Conservation (phyloP, 768 basidiomycete genomes). For the Fistulinella prunicolor region DNA sequence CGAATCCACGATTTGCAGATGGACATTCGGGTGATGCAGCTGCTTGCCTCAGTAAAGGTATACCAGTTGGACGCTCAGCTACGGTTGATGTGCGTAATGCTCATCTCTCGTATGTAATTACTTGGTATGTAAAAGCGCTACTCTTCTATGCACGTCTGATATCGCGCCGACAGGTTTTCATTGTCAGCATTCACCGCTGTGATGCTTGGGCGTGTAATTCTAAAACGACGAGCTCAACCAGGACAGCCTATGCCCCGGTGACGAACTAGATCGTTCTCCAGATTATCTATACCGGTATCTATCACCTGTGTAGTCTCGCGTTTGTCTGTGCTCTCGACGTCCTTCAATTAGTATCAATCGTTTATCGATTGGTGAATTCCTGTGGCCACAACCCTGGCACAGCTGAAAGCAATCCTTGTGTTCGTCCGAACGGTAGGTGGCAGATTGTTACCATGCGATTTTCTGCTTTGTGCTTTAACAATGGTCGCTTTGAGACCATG, state of each 20-base stretch:
- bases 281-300: neutral
- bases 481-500: conserved; percentile 6
- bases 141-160: conserved; percentile 11
- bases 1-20: conserved; percentile 45
- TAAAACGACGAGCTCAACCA: conserved; percentile 49
- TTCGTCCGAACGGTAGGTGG: conserved; percentile 6
- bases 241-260: conserved; percentile 58
- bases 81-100: conserved; percentile 88
- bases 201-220: conserved; percentile 73
- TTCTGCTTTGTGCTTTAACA: conserved; percentile 8
- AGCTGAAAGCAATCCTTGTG: conserved; percentile 3
- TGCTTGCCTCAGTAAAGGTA: conserved; percentile 57
- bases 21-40: conserved; percentile 78
- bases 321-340: neutral
- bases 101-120: conserved; percentile 92
- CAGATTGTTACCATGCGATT: conserved; percentile 6
- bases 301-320: conserved; percentile 2
- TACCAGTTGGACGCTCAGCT: conserved; percentile 81
- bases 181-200: conserved; percentile 79
- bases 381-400: neutral
- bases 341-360: neutral
- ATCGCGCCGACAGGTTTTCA: conserved; percentile 64
- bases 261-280: neutral
- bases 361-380: neutral
- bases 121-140: conserved; percentile 60